Evolutionary conservation across 2,329 filamentous ascomycete species (phyloP).

Genomic region (Aspergillus texensis): DNA sequence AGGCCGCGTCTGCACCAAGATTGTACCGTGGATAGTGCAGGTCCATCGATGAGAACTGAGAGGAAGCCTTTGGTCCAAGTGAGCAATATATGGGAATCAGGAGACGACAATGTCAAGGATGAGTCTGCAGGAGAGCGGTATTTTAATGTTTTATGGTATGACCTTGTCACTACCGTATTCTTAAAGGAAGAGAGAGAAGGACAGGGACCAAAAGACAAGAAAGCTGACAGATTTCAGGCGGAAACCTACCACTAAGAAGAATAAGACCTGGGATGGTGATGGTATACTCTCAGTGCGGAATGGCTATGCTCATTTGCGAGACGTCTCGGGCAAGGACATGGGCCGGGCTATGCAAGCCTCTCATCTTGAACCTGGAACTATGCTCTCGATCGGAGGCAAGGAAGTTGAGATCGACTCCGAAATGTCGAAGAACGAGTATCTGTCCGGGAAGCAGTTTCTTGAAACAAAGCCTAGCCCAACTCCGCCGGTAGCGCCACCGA

Average conservation of each 20-base stretch:
- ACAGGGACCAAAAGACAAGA: neutral
- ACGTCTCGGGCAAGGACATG: conserved; percentile 65
- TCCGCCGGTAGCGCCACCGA: conserved; percentile 16
- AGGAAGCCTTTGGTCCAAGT: conserved; percentile 39
- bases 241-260: conserved; percentile 70
- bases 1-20: conserved; percentile 38
- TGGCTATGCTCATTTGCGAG: conserved; percentile 63
- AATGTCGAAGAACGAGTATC: conserved; percentile 62
- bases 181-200: neutral
- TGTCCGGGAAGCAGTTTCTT: conserved; percentile 40
- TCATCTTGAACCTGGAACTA: conserved; percentile 62
- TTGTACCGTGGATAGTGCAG: conserved; percentile 6
- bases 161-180: neutral
- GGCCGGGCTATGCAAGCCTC: conserved; percentile 59
- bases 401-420: conserved; percentile 69
- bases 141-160: conserved; percentile 53
- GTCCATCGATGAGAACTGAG: conserved; percentile 13
- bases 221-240: conserved; percentile 51
- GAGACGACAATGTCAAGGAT: conserved; percentile 1
- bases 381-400: conserved; percentile 65
- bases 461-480: conserved; percentile 25
- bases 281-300: conserved; percentile 62
- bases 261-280: conserved; percentile 78
- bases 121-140: conserved; percentile 36
- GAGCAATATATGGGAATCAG: conserved; percentile 25